These are phyloP conservation scores for Sporothrix phasma DNA, from an alignment of 2,329 filamentous ascomycete genomes.

Conservation along the genomic window DNA sequence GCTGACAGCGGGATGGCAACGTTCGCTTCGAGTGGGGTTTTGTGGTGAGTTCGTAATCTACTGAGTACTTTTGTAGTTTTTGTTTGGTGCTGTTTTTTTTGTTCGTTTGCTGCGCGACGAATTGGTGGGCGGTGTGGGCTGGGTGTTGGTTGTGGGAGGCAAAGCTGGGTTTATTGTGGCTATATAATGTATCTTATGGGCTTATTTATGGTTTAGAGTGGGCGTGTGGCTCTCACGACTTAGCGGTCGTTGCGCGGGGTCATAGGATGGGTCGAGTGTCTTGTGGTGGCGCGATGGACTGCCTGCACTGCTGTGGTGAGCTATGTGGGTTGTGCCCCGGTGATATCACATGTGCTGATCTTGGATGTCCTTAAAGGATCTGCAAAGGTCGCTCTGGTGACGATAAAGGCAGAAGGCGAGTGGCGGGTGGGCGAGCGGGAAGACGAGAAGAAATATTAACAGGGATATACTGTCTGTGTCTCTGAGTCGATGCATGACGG, in stretches of 20 bases:
- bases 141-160: not conserved
- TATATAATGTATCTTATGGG: too few relatives aligned
- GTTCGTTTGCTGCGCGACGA: not conserved
- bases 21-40: too few relatives aligned
- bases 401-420: too few relatives aligned
- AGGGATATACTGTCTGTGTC: too few relatives aligned
- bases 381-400: too few relatives aligned
- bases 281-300: too few relatives aligned
- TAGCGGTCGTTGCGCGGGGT: slow-evolving; percentile 3
- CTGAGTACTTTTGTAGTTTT: too few relatives aligned
- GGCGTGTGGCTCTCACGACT: not conserved
- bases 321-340: not conserved
- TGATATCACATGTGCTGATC: not conserved
- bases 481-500: not conserved
- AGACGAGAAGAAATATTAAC: not conserved
- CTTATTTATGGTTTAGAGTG: not conserved
- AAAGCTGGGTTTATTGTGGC: not conserved
- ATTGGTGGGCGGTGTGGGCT: slow-evolving; percentile 3
- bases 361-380: too few relatives aligned
- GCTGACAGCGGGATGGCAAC: not conserved
- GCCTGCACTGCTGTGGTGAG: not conserved
- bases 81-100: slow-evolving; percentile 7
- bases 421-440: not conserved
- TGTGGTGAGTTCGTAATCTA: too few relatives aligned
- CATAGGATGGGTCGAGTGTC: too few relatives aligned